phyloP scores from a whole-genome alignment of 257 asterid genomes.

The Nicotiana attenuata region DNA sequence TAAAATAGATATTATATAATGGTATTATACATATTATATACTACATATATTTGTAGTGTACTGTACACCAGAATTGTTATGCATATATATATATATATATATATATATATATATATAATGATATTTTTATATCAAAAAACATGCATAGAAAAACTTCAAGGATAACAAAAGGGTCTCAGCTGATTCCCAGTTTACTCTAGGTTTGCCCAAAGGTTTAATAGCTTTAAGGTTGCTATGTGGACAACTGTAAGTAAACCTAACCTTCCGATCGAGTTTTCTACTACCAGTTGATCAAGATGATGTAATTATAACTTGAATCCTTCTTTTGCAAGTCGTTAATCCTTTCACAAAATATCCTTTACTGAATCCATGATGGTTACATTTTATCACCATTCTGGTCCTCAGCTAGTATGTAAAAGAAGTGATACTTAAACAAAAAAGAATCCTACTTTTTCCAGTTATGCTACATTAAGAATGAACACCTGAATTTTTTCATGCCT shows the following conservation, averaged over 20 bases:
- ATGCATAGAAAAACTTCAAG: no score
- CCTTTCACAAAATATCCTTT: slow-evolving; percentile 69
- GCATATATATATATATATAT: no score
- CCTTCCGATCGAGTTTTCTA: not conserved
- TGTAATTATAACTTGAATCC: slow-evolving; percentile 18
- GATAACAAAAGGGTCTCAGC: slow-evolving; percentile 22
- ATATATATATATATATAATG: no score
- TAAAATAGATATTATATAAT: no score
- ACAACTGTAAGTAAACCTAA: slow-evolving; percentile 61
- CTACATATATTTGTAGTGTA: no score
- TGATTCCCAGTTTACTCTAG: slow-evolving; percentile 82
- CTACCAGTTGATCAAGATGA: not conserved
- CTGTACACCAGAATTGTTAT: no score
- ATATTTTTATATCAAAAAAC: no score
- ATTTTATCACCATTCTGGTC: not conserved
- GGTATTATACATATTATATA: no score
- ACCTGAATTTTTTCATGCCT: no score
- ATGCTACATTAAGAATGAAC: not conserved
- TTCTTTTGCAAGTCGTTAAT: slow-evolving; percentile 74
- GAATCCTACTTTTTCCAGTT: not conserved
- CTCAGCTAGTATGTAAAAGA: not conserved
- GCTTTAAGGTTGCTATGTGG: slow-evolving; percentile 85
- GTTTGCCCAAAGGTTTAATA: slow-evolving; percentile 71
- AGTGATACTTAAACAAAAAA: not conserved
- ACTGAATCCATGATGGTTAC: not conserved